Base-by-base conservation (phyloP, 345 rosid genomes). In the Citrus australasica region DNA sequence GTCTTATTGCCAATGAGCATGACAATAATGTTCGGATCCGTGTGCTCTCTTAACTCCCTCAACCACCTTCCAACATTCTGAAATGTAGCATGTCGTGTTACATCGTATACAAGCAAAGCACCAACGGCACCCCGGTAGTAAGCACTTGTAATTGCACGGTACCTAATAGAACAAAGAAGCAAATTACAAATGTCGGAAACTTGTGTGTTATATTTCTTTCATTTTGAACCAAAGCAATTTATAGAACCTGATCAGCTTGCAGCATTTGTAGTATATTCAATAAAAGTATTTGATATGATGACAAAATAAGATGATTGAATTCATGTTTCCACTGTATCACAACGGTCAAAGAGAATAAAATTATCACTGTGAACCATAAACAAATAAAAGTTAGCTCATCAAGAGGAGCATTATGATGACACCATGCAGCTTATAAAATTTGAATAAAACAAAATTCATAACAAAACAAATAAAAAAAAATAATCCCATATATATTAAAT, bases 71-170 rank as follows among this genome's bases (percentile, higher is more conserved):
- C 87, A 28, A 60, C 86, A 27, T 84, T 88, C 79, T 74, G 86
- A 56, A 86, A 88, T 7, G 92, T 88, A 16, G 86, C 78, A 72
- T 75, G 87, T 38, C 89, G 64, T 28, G 91, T 88, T 40, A 88
- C 87, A 22, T 88, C 91, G 28, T 86, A 88, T 1, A 86, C 92
- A 42, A 88, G 89, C 68, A 86, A 78, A 67, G 92, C 87, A 28
- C 92, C 92, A 17, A 88, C 88, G 22, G 90, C 91, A 62, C 91
- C 91, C 66, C 91, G 81, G 79, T 85, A 88, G 84, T 88, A 88
- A 17, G 91, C 91, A 67, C 88, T 88, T 46, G 91, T 88, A 75
- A 88, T 88, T 68, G 91, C 91, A 28, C 91, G 88, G 24, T 88
- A 86, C 80, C 91, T 86, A 62, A 14, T 14, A 79, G 71, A 69